Conservation (phyloP, 1,284 basidiomycete species). For the Melampsora americana region DNA sequence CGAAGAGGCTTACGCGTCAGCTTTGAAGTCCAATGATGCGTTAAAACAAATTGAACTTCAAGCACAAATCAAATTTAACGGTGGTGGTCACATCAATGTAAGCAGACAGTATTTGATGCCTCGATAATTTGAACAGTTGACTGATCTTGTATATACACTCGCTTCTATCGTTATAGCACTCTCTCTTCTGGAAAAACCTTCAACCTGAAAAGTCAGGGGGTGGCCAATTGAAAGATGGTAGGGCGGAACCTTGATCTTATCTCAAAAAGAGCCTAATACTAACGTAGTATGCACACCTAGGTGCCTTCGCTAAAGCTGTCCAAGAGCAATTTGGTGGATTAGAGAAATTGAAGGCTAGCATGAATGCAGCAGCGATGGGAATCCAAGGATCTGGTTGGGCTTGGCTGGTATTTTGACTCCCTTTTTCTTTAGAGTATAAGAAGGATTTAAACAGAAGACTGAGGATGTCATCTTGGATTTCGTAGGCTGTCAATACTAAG, state of each 20-base stretch:
- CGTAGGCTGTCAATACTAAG: constrained; percentile 65
- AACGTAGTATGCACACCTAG: constrained; percentile 50
- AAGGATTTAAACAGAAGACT: not conserved
- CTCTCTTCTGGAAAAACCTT: constrained; percentile 98
- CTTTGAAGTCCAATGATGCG: constrained; percentile 62
- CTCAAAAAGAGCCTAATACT: no score
- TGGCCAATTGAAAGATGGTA: constrained; percentile 62
- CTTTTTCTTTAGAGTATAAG: no score
- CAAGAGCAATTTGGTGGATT: constrained; percentile 79
- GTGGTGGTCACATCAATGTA: constrained; percentile 64
- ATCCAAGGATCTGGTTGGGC: constrained; percentile 99
- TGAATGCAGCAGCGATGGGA: constrained; percentile 83
- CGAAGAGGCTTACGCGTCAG: constrained; percentile 73
- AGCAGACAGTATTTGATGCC: not conserved
- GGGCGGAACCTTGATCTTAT: not conserved
- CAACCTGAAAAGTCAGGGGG: constrained; percentile 64
- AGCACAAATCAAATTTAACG: constrained; percentile 84
- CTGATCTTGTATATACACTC: constrained; percentile 60
- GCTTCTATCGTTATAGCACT: constrained; percentile 63
- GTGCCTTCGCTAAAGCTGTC: constrained; percentile 76
- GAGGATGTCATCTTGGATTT: not conserved
- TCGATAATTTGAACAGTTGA: constrained; percentile 54
- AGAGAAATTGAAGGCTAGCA: constrained; percentile 69
- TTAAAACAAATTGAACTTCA: constrained; percentile 81
- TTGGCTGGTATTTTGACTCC: constrained; percentile 63